Evolutionary conservation across 441 rosid species (phyloP), one percentile per base, ranked within the genome.

Genomic region (Theobroma grandiflorum): DNA sequence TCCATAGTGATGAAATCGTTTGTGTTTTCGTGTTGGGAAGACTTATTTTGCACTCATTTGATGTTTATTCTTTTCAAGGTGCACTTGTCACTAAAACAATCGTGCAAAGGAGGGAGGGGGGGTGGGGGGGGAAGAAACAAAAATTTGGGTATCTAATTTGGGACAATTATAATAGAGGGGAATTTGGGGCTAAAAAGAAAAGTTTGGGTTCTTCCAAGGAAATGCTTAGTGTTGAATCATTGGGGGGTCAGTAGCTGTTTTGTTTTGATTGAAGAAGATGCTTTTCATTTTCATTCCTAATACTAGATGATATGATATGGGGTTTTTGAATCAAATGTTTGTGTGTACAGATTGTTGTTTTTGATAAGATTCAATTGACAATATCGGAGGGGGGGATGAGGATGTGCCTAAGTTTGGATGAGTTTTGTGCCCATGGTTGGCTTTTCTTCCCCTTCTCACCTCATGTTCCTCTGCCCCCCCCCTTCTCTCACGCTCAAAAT

Each of bases 81-180:
- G 78, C 88, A 84, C 70, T 79, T 67, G 58, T 82, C 77, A 58
- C 22, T 1, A 66, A 59, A 58, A 59, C 66, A 74, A 66, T 42
- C 16, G 53, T 53, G 61, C 64, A 78, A 71, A 42, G 38, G 64
- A 63, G 45, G 3, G 26, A 40, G 57, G 22, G 3, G 38, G 40
- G 55, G 57, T 18, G 3, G 38, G 40, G 55, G 43, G 3, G 38
- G n/a, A 47, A 53, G 2, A 22, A n/a, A 76, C 74, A 53, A 26
- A 26, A 26, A 26, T 26, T 26, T 40, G 76, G 79, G 86, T 6
- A 85, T 81, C 68, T 33, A 31, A 10, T 47, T 83, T 3, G 72
- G 66, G 78, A 57, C 80, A 82, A 84, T 81, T 79, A 81, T 78
- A 10, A 81, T 78, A 10, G 80, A 77, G 72, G 63, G 82, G 78